Evolutionary conservation across 805 yeast species (phyloP).

Genomic region (Sugiyamaella mastotermitis): DNA sequence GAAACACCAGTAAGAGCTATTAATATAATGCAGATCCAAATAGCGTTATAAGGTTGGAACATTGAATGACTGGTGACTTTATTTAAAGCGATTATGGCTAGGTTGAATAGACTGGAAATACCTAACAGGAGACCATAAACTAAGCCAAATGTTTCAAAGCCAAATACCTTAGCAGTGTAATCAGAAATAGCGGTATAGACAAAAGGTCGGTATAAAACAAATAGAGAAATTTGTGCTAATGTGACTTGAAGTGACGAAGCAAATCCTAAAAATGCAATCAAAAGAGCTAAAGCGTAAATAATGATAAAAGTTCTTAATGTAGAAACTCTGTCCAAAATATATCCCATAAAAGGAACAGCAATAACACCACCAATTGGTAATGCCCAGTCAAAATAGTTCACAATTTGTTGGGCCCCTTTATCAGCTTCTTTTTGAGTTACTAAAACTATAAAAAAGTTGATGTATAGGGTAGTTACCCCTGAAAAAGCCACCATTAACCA

Average conservation of each 20-base stretch:
- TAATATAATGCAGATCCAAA: slow-evolving; percentile 44
- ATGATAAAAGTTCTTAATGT: slow-evolving; percentile 52
- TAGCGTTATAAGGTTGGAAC: slow-evolving; percentile 77
- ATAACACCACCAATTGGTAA: slow-evolving; percentile 83
- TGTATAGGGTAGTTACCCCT: slow-evolving; percentile 82
- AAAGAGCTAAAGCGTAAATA: slow-evolving; percentile 47
- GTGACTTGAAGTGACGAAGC: slow-evolving; percentile 46
- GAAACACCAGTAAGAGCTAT: slow-evolving; percentile 31
- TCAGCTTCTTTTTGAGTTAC: slow-evolving; percentile 46
- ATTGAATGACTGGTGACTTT: slow-evolving; percentile 60
- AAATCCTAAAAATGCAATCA: slow-evolving; percentile 69
- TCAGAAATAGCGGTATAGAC: slow-evolving; percentile 91
- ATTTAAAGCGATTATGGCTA: slow-evolving; percentile 67
- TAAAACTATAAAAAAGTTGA: slow-evolving; percentile 91
- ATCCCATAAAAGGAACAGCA: slow-evolving; percentile 83
- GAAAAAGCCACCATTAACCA: slow-evolving; percentile 70
- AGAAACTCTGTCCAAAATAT: slow-evolving; percentile 65
- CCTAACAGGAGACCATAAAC: slow-evolving; percentile 84
- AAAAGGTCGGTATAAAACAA: slow-evolving; percentile 85
- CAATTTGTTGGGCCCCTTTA: slow-evolving; percentile 50
- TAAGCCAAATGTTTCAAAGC: slow-evolving; percentile 86
- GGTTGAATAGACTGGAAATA: slow-evolving; percentile 73
- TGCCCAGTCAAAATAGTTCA: slow-evolving; percentile 76
- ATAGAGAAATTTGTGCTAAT: slow-evolving; percentile 57
- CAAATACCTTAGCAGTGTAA: slow-evolving; percentile 87